A percentile compares a stretch with the other conserved stretches of the same genome.
Conservation (phyloP, 1,284 basidiomycete genomes). For the Cryptococcus maquisensis region DNA sequence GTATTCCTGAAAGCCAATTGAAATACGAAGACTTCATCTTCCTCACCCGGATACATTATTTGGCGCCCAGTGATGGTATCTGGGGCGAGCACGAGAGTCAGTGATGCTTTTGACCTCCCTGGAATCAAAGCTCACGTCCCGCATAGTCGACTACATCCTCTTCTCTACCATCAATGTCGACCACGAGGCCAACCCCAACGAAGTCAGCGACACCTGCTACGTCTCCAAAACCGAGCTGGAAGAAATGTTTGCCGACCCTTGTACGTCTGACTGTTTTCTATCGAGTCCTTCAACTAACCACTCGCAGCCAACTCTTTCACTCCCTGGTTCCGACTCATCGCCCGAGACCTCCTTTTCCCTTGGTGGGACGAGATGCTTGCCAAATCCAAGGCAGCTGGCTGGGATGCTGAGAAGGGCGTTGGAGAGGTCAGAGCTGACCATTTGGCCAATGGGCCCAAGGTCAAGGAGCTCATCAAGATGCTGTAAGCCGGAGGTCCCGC, state of each 20-base stretch:
- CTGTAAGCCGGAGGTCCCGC: constrained; percentile 38
- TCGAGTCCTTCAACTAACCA: constrained; percentile 7
- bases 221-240: constrained; percentile 86
- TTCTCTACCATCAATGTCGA: constrained; percentile 87
- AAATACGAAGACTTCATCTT: constrained; percentile 87
- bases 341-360: constrained; percentile 90
- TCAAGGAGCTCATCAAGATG: constrained; percentile 73
- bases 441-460: constrained; percentile 42
- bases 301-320: constrained; percentile 78
- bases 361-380: constrained; percentile 92
- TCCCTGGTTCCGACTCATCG: constrained; percentile 99
- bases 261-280: constrained; percentile 50
- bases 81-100: constrained; percentile 99
- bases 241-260: constrained; percentile 77
- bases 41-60: constrained; percentile 93
- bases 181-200: constrained; percentile 81
- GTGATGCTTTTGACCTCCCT: constrained; percentile 25
- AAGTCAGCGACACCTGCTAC: constrained; percentile 87
- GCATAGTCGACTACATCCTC: constrained; percentile 93
- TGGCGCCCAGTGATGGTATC: constrained; percentile 84
- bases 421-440: constrained; percentile 36
- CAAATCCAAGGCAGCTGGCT: constrained; percentile 56
- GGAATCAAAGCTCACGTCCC: constrained; percentile 8
- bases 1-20: constrained; percentile 68
- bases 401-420: constrained; percentile 53